Evolutionary conservation across 768 basidiomycete genomes (phyloP).

Genomic region (Polyporus arcularius): DNA sequence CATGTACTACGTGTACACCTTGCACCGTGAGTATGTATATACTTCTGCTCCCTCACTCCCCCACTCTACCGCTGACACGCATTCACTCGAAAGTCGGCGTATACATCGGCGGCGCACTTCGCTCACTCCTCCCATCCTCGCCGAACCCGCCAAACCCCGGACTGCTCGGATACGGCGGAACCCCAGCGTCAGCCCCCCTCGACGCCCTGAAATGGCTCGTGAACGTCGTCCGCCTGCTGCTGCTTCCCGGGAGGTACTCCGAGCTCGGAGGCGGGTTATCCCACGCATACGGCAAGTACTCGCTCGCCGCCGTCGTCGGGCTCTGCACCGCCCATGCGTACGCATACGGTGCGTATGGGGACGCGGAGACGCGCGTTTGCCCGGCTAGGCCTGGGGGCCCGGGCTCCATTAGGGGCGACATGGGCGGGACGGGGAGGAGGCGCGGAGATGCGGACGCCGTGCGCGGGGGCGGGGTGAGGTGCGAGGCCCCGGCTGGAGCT

Average conservation of each 20-base stretch:
- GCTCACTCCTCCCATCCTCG: background rate
- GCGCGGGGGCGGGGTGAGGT: background rate
- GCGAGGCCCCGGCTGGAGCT: too few relatives aligned
- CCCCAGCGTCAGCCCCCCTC: background rate
- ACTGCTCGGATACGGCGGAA: background rate
- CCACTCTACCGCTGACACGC: too few relatives aligned
- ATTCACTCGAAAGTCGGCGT: background rate
- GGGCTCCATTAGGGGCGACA: background rate
- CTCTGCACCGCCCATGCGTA: background rate
- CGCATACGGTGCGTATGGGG: background rate
- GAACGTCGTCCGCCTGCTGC: background rate
- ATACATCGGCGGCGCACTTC: constrained; percentile 1
- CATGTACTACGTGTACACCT: too few relatives aligned
- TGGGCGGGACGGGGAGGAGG: background rate
- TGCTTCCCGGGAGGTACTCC: background rate
- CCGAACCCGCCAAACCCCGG: background rate
- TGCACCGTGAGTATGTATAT: too few relatives aligned
- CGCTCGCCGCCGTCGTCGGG: background rate
- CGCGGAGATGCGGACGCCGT: background rate
- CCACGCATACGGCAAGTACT: constrained; percentile 1
- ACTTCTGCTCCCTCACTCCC: too few relatives aligned
- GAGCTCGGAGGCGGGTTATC: constrained; percentile 1
- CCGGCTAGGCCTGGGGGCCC: background rate
- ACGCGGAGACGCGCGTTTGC: background rate
- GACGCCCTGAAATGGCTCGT: background rate